Evolutionary conservation across 331 rosid species (phyloP), one percentile per base, ranked within the genome.

Genomic region (Quercus phellos): DNA sequence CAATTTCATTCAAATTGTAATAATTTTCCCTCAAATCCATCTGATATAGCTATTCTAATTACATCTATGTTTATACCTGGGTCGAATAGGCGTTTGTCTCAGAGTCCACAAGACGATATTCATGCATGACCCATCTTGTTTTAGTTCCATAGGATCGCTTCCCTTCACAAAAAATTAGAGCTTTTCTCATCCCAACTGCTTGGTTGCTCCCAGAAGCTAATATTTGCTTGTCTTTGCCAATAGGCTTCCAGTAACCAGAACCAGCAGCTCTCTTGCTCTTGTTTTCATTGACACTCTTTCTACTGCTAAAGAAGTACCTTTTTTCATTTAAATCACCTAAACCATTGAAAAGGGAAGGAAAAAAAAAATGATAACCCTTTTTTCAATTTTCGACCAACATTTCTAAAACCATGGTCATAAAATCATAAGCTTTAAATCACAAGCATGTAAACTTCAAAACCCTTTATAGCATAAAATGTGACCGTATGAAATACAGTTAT

Each of bases 81-180:
- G 70, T 22, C n/a, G 80, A 53, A 74, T 59, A 59, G 43, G 69
- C 56, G 30, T 42, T 61, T 30, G 75, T 27, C 51, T 54, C 60
- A 27, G 77, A 74, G 32, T 18, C 72, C 1, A 64, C 11, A 22
- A 94, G 80, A 50, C 80, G 86, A 32, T 79, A 84, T 56, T 89
- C 87, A 19, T 89, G 87, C 96, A 94, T 84, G 58, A 86, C 11
- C 98, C 98, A 94, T 1, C 81, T 81, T 24, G 87, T 77, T 35
- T 67, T 35, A 2, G 60, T 9, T 29, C 51, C 26, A 5, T 43
- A 9, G n/a, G 46, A 51, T 29, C 73, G 63, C 2, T 67, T 79
- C 22, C 35, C 54, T 5, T 73, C 67, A 53, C 84, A 84, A 67
- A 84, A 93, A 46, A 72, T 74, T 21, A 90, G 50, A 0, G 82